Conservation (phyloP, 129 eudicot species). For the Artemisia tridentata region DNA sequence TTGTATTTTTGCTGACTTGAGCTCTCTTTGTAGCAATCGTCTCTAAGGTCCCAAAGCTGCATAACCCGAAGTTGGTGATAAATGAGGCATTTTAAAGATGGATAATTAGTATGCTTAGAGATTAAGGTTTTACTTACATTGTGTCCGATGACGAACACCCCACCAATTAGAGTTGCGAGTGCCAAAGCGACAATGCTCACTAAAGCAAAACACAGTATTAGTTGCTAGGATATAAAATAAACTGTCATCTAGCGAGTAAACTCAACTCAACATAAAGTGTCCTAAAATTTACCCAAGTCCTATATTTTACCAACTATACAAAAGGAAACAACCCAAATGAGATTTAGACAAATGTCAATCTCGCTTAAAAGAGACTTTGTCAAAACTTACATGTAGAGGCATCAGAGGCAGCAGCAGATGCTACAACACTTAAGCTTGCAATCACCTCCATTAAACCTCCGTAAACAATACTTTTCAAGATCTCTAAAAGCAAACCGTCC, state of each 20-base stretch:
- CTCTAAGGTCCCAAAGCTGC: slow-evolving; percentile 41
- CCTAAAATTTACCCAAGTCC: no score
- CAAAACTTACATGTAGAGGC: slow-evolving; percentile 35
- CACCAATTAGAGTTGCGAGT: slow-evolving; percentile 52
- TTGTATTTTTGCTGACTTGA: slow-evolving; percentile 16
- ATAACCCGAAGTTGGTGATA: no score
- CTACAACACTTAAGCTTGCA: slow-evolving; percentile 49
- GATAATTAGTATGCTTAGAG: not conserved
- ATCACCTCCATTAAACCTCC: slow-evolving; percentile 57
- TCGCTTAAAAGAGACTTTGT: not conserved
- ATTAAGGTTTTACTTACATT: slow-evolving; percentile 40
- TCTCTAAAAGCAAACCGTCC: slow-evolving; percentile 34
- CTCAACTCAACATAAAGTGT: no score
- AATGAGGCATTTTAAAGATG: no score
- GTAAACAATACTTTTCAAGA: slow-evolving; percentile 49
- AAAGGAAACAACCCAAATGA: no score
- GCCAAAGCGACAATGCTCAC: slow-evolving; percentile 50
- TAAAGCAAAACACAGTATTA: slow-evolving; percentile 3
- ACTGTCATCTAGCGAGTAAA: not conserved
- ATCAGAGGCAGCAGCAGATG: slow-evolving; percentile 60
- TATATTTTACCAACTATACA: no score
- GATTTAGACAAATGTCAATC: no score
- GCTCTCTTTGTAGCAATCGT: slow-evolving; percentile 21
- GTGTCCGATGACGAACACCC: slow-evolving; percentile 44
- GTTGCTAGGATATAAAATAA: slow-evolving; percentile 14